phyloP scores from a whole-genome alignment of 345 rosid genomes.

The Citropsis articulata region DNA sequence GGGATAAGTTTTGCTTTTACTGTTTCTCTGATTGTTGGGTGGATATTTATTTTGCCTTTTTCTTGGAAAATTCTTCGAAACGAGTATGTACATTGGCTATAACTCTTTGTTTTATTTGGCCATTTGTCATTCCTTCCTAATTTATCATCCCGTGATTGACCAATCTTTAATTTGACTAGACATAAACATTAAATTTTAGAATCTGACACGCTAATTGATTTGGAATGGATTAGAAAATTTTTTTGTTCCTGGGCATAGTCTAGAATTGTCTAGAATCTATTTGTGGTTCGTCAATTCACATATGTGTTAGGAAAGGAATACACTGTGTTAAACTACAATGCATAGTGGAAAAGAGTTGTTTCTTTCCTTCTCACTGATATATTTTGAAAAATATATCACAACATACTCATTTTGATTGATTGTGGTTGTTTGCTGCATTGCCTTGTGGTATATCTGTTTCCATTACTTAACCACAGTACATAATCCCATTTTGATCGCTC shows the following conservation, averaged over 20 bases:
- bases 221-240: background rate
- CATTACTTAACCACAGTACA: too few species aligned
- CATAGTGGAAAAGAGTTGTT: too few species aligned
- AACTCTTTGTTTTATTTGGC: background rate
- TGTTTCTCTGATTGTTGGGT: slow-evolving; percentile 1
- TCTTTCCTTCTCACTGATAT: too few species aligned
- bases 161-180: slow-evolving; percentile 5
- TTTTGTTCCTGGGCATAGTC: background rate
- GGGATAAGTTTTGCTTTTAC: background rate
- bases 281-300: background rate
- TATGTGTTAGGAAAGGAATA: too few species aligned
- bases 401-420: too few species aligned
- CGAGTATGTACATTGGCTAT: background rate
- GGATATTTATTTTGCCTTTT: background rate
- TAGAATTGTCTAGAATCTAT: background rate
- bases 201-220: background rate
- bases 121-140: background rate
- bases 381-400: too few species aligned
- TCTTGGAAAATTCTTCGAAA: background rate
- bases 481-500: background rate
- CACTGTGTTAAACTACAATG: too few species aligned
- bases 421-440: too few species aligned
- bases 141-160: background rate
- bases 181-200: background rate
- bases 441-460: background rate